phyloP scores from a whole-genome alignment of 441 rosid species.

The Metrosideros polymorpha region DNA sequence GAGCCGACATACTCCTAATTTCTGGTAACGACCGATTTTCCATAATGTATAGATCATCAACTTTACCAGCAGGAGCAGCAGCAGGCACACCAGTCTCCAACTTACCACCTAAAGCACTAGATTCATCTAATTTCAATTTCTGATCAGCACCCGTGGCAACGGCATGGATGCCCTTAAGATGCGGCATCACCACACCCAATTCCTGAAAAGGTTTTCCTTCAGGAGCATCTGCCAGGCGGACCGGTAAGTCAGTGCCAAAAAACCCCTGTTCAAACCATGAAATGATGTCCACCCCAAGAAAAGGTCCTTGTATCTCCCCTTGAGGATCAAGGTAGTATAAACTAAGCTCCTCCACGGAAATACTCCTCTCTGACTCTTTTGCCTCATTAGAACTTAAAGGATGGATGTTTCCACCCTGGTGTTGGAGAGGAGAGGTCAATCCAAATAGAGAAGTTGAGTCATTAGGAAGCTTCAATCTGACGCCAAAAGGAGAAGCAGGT shows the following conservation, averaged over 20 bases:
- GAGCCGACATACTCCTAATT: conserved; percentile 20
- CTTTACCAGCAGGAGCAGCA: conserved; percentile 21
- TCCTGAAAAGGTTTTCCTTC: conserved; percentile 48
- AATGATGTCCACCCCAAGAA: conserved; percentile 43
- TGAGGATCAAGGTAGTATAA: conserved; percentile 58
- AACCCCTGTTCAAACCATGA: conserved; percentile 59
- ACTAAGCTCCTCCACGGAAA: conserved; percentile 33
- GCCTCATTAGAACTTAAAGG: conserved; percentile 1
- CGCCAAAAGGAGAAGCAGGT: conserved; percentile 12
- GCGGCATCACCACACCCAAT: conserved; percentile 49
- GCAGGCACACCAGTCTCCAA: conserved; percentile 21
- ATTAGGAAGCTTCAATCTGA: conserved; percentile 26
- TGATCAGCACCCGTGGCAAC: conserved; percentile 7
- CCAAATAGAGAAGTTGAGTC: conserved; percentile 18
- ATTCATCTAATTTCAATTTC: conserved; percentile 24
- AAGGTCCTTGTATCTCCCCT: conserved; percentile 55
- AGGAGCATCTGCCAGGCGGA: conserved; percentile 51
- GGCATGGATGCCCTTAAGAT: conserved; percentile 21
- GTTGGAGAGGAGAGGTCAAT: conserved; percentile 12
- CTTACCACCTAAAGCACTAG: conserved; percentile 24
- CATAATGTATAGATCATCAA: conserved; percentile 16
- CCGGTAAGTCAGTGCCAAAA: conserved; percentile 56
- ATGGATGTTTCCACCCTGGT: conserved; percentile 4
- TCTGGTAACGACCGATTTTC: conserved; percentile 16
- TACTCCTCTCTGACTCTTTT: conserved; percentile 10